phyloP scores from a whole-genome alignment of 805 yeast species.

The Wickerhamiella bombiphila region DNA sequence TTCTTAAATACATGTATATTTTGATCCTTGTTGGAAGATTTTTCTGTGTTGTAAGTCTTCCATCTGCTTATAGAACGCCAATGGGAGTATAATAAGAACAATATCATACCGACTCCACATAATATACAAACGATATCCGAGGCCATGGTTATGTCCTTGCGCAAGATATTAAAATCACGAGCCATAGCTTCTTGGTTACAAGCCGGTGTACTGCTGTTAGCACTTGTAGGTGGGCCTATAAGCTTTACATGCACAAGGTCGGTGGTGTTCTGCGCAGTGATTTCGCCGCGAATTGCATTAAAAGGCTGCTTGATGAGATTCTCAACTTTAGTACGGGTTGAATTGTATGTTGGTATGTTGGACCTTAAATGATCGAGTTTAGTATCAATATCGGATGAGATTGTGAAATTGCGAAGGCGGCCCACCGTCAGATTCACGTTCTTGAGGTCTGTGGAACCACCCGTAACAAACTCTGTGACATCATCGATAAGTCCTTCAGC shows the following conservation, averaged over 20 bases:
- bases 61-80: neutral
- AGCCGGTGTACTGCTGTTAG: neutral
- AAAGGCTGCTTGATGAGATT: conserved; percentile 47
- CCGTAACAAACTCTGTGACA: conserved; percentile 42
- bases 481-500: conserved; percentile 37
- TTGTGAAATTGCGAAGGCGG: conserved; percentile 40
- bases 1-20: neutral
- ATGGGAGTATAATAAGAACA: neutral
- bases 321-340: conserved; percentile 46
- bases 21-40: neutral
- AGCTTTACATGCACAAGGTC: neutral
- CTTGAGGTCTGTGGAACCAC: conserved; percentile 28
- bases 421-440: conserved; percentile 46
- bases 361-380: conserved; percentile 38
- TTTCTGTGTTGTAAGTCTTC: neutral
- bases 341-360: conserved; percentile 50
- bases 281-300: conserved; percentile 17
- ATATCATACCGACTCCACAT: neutral
- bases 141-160: neutral
- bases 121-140: neutral
- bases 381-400: conserved; percentile 49
- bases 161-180: conserved; percentile 1
- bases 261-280: conserved; percentile 22
- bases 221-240: neutral
- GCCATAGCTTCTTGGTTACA: conserved; percentile 6